phyloP scores from a whole-genome alignment of 441 rosid species.

The Gossypium aridum region DNA sequence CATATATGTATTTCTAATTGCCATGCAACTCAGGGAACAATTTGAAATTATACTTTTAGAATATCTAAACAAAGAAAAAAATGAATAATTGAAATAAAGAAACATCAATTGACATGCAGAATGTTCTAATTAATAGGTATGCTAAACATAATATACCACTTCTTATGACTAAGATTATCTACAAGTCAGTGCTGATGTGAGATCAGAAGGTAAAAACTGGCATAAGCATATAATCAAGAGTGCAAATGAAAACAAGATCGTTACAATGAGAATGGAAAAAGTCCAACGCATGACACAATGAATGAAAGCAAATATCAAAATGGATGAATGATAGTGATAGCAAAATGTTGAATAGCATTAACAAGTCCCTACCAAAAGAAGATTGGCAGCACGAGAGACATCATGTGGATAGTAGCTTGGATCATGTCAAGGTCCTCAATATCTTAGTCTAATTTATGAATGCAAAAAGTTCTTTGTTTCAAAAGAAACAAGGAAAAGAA shows the following conservation, averaged over 20 bases:
- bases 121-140: background rate
- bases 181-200: background rate
- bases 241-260: background rate
- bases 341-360: background rate
- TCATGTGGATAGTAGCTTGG: slow-evolving; percentile 85
- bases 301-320: background rate
- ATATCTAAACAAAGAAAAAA: background rate
- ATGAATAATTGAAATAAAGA: background rate
- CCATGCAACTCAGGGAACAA: slow-evolving; percentile 2
- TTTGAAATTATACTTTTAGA: background rate
- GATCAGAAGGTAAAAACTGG: background rate
- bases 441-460: background rate
- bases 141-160: background rate
- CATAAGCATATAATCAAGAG: background rate
- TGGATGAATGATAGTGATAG: background rate
- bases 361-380: slow-evolving; percentile 57
- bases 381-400: slow-evolving; percentile 73
- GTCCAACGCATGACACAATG: background rate
- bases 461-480: slow-evolving; percentile 2
- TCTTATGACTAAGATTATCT: background rate
- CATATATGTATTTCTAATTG: background rate
- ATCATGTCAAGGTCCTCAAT: slow-evolving; percentile 42
- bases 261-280: background rate
- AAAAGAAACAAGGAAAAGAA: background rate
- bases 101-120: background rate